A percentile compares a stretch with the other conserved stretches of the same genome.
Conservation (phyloP, 2,329 filamentous ascomycete genomes). For the Ambrosiella xylebori region DNA sequence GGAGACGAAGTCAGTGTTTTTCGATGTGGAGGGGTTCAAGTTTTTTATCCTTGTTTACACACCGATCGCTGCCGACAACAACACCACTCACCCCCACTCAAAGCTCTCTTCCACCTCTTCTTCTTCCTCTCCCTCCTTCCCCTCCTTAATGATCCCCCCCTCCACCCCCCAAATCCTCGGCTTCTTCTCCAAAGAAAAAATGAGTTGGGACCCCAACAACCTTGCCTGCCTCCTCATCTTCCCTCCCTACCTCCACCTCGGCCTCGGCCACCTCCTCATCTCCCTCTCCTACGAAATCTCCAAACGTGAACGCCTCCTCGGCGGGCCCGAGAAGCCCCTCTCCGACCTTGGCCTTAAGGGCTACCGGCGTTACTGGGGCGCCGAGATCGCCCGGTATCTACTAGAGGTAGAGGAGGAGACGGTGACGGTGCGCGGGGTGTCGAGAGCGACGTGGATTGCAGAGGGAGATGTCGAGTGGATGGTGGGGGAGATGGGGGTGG, state of each 20-base stretch:
- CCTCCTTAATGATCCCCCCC: background rate
- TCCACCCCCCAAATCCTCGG: constrained; percentile 46
- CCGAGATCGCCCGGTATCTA: constrained; percentile 60
- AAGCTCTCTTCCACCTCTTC: background rate
- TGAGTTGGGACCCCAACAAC: constrained; percentile 98
- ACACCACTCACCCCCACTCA: constrained; percentile 7
- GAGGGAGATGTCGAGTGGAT: constrained; percentile 67
- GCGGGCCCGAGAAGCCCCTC: constrained; percentile 86
- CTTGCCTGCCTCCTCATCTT: constrained; percentile 92
- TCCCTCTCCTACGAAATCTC: constrained; percentile 87
- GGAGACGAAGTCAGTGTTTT: constrained; percentile 96
- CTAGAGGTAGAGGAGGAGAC: constrained; percentile 8
- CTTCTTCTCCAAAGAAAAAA: constrained; percentile 98
- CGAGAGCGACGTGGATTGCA: constrained; percentile 64
- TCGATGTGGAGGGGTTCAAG: constrained; percentile 84
- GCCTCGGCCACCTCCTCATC: constrained; percentile 77
- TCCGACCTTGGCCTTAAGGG: constrained; percentile 69
- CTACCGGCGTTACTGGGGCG: constrained; percentile 74
- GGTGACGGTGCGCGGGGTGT: constrained; percentile 20
- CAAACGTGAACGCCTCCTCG: constrained; percentile 62
- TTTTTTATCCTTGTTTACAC: constrained; percentile 84
- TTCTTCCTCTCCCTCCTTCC: background rate
- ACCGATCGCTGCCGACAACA: constrained; percentile 23
- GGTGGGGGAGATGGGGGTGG: constrained; percentile 62
- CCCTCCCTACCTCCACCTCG: constrained; percentile 84